These are phyloP conservation scores for Phytophthora tubulina DNA, from an alignment of 352 stramenopile genomes.

Conservation along the genomic window DNA sequence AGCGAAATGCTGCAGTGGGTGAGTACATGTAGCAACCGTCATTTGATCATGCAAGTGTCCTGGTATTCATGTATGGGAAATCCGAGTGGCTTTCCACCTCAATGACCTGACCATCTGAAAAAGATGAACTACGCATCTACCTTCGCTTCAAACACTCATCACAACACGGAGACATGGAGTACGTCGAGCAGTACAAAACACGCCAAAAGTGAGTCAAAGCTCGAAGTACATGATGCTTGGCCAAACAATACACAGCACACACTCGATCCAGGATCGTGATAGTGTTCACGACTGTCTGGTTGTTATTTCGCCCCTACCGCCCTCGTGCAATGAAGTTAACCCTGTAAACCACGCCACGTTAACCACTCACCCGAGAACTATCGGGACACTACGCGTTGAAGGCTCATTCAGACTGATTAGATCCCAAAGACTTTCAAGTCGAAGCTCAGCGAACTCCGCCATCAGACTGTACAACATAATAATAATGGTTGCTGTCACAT, in stretches of 20 bases:
- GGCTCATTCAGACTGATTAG: neutral
- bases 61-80: neutral
- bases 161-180: neutral
- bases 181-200: neutral
- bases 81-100: conserved; percentile 1
- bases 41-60: neutral
- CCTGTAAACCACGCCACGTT: neutral
- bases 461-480: no score
- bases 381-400: neutral
- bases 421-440: neutral
- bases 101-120: conserved; percentile 8
- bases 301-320: neutral
- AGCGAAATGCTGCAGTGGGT: no score
- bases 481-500: neutral
- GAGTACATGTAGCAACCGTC: neutral
- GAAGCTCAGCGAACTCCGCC: no score
- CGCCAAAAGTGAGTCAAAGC: neutral
- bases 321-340: no score
- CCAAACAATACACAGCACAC: neutral
- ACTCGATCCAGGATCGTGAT: conserved; percentile 2
- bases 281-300: neutral
- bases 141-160: conserved; percentile 19
- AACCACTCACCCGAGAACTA: neutral
- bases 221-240: neutral
- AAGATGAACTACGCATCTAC: conserved; percentile 12